Percentiles rank a stretch among this genome's conserved stretches.
These are phyloP conservation scores for Phallus indusiatus DNA, from an alignment of 768 basidiomycete genomes.

Conservation along the genomic window DNA sequence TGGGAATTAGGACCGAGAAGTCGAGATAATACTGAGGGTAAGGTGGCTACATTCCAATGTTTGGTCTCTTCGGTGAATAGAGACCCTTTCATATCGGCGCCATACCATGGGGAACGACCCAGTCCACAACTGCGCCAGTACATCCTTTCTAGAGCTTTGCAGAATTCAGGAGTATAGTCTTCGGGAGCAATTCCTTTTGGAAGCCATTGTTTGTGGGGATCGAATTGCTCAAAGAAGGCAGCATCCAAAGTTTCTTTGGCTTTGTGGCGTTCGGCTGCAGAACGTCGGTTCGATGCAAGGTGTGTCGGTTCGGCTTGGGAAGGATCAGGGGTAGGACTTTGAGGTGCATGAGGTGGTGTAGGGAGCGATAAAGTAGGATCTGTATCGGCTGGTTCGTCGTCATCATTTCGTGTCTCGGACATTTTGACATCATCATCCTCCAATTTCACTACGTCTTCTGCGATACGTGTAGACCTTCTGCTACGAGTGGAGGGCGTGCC, in stretches of 20 bases:
- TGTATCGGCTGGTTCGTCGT: neutral
- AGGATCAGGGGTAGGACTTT: neutral
- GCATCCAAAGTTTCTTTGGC: conserved; percentile 27
- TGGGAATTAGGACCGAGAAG: conserved; percentile 51
- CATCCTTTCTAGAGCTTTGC: conserved; percentile 75
- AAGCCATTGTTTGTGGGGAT: conserved; percentile 69
- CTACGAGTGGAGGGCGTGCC: neutral
- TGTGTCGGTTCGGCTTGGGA: neutral
- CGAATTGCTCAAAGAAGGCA: conserved; percentile 60
- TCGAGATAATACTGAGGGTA: conserved; percentile 79
- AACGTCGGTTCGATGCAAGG: neutral
- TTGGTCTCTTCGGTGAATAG: conserved; percentile 68
- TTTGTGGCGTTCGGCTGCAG: conserved; percentile 25
- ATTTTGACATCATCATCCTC: neutral
- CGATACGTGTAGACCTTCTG: neutral
- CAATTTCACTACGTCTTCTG: neutral
- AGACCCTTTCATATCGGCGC: conserved; percentile 85
- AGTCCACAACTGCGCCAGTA: conserved; percentile 90
- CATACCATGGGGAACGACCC: conserved; percentile 93
- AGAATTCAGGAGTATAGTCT: conserved; percentile 86
- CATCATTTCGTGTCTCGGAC: conserved; percentile 7
- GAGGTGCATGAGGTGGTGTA: conserved; percentile 4
- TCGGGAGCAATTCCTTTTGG: conserved; percentile 58
- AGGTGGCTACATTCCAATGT: conserved; percentile 89
- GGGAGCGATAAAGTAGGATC: conserved; percentile 5